Base-by-base conservation (phyloP, 352 stramenopile species). In the Peronosclerospora sorghi region DNA sequence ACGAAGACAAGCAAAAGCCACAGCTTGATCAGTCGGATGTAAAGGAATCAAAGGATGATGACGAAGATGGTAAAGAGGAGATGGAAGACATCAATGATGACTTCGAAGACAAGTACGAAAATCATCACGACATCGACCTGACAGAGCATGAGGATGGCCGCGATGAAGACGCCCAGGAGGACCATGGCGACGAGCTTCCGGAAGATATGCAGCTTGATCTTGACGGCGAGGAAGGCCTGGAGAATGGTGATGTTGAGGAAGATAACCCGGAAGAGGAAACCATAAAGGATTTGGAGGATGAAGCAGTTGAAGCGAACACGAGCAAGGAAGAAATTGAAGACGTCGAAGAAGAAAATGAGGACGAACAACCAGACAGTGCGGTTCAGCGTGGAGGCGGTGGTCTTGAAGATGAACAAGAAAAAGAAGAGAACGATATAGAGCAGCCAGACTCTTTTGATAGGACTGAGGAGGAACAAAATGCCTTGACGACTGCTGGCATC, bases 31-130 rank as follows among this genome's bases (percentile, higher is more conserved):
- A 51, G 14, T 42, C 68, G 2, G 54, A 79, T 15, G 53, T 65
- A 15, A 74, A 75, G n/a, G 58, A 55, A 17, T 65, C 43, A 9
- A 69, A 57, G 32, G 58, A 64, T 19, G 41, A 53, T 21, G 45
- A 28, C 17, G 67, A 75, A 27, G 59, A 59, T 1, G 56, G 47
- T 2, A 55, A 66, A 10, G 73, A 74, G 21, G 73, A 82, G 1
- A 61, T 74, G 23, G 71, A 65, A 46, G 73, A 96, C 23, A 68
- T 97, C 32, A 87, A 96, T 48, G 87, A 96, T n/a, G 69, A 91
- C 56, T 85, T 88, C 41, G 83, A 95, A 19, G 68, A 94, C 42
- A 73, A 94, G 32, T 86, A 89, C 40, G 75, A 88, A 48, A 75
- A 86, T 5, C 66, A 92, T 19, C 62, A 82, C 39, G 62, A 78